Evolutionary conservation across 2,329 filamentous ascomycete species (phyloP).

Genomic region (Coniochaeta sp.): DNA sequence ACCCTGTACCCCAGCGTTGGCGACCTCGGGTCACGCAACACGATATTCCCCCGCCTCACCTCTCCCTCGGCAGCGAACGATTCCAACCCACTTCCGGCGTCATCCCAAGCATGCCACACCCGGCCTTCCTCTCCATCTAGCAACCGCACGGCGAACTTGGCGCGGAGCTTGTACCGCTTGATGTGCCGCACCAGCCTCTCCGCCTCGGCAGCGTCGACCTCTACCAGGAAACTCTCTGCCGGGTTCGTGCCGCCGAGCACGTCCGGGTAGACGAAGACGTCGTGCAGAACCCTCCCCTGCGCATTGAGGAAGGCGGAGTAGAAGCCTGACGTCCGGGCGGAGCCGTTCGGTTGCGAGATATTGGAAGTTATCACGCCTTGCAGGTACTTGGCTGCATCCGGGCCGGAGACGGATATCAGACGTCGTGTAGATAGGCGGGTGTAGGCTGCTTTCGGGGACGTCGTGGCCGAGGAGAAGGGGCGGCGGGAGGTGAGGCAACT

Average conservation of each 20-base stretch:
- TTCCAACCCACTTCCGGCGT: conserved; percentile 16
- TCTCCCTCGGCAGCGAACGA: background rate
- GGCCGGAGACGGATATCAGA: conserved; percentile 71
- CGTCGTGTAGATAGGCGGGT: conserved; percentile 62
- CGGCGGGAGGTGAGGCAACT: conserved; percentile 13
- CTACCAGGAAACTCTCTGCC: conserved; percentile 60
- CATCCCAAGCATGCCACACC: conserved; percentile 71
- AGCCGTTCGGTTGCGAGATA: conserved; percentile 29
- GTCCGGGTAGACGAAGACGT: conserved; percentile 80
- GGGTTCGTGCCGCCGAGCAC: conserved; percentile 19
- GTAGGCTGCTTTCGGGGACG: conserved; percentile 36
- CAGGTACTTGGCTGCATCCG: conserved; percentile 75
- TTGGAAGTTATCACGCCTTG: conserved; percentile 81
- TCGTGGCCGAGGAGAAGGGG: conserved; percentile 10
- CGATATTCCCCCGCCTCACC: conserved; percentile 14
- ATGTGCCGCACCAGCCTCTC: conserved; percentile 61
- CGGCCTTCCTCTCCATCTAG: conserved; percentile 56
- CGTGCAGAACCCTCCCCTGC: conserved; percentile 74
- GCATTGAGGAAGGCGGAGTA: conserved; percentile 86
- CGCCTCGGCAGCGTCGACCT: conserved; percentile 67
- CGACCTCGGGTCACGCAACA: conserved; percentile 43
- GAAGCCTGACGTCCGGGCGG: conserved; percentile 41
- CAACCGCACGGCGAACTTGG: conserved; percentile 64
- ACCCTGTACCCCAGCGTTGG: conserved; percentile 49
- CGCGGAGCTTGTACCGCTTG: conserved; percentile 76